Evolutionary conservation across 192 early-diverging fungal genomes (phyloP).

Genomic region (Gamsiella multidivaricata): DNA sequence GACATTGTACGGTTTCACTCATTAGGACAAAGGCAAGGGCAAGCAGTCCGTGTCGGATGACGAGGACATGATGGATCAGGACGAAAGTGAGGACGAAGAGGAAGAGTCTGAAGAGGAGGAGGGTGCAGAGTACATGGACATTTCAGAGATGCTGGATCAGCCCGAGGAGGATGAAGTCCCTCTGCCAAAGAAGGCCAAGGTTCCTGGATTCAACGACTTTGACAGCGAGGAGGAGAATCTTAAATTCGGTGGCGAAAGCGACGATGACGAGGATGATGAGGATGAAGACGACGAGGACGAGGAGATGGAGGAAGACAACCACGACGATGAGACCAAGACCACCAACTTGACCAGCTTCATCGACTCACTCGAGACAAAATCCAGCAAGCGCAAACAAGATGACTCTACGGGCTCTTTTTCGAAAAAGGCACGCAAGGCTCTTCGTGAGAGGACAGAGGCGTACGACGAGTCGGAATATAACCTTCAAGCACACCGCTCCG

Average conservation of each 20-base stretch:
- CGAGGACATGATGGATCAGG: conserved; percentile 49
- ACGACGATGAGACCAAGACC: conserved; percentile 59
- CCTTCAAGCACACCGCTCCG: conserved; percentile 58
- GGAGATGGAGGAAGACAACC: conserved; percentile 54
- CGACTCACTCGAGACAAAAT: conserved; percentile 70
- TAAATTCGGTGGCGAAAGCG: conserved; percentile 30
- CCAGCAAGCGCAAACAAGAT: conserved; percentile 51
- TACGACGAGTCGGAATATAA: conserved; percentile 82
- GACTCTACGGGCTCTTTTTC: conserved; percentile 33
- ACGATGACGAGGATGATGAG: conserved; percentile 30
- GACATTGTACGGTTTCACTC: background rate
- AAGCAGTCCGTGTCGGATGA: conserved; percentile 32
- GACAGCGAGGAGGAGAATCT: conserved; percentile 51
- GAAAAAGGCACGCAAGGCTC: conserved; percentile 62
- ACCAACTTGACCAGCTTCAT: conserved; percentile 74
- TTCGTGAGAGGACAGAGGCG: conserved; percentile 74
- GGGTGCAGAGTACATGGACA: conserved; percentile 50
- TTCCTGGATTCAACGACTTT: conserved; percentile 51
- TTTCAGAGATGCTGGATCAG: conserved; percentile 52
- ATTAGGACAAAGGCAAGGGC: conserved; percentile 15
- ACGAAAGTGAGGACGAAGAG: conserved; percentile 50
- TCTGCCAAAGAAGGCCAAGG: conserved; percentile 54
- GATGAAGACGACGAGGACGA: conserved; percentile 49
- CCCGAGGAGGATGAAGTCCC: conserved; percentile 40
- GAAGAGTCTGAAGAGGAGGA: conserved; percentile 56